Base-by-base conservation (phyloP, 768 basidiomycete species). In the Russula sp. region DNA sequence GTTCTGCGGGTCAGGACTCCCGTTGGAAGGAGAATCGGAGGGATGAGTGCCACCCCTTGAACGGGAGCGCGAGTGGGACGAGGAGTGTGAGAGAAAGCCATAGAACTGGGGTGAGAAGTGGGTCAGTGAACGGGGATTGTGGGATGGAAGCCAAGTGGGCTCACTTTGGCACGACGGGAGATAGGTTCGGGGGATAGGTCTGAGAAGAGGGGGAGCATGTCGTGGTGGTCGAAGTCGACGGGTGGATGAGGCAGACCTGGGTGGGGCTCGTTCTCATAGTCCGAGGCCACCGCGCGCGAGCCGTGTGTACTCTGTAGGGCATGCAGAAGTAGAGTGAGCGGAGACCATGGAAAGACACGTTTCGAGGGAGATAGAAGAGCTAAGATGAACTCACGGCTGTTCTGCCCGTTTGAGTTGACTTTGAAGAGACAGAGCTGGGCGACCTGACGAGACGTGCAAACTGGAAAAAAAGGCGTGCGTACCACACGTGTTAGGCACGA, bases 51-150 rank as follows among this genome's bases (percentile, higher is more conserved):
- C 59, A 32, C 48, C 71, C 66, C 70, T 72, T 18, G 77, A 72
- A 13, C 79, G 78, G 16, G 86, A 84, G 45, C 84, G 85, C n/a
- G 86, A 87, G 70, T 83, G 80, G 44, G 82, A 82, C 58, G 80
- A 76, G 27, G 75, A 75, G 59, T 73, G 73, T 66, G 68, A 73
- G 56, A 78, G 75, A 74, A 89, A 87, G 32, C 77, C 80, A 68
- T 82, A 84, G 69, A 89, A 74, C 87, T 89, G 35, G 44, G 14
- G 34, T 8, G 3, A 20, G 22, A 37, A 45, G 55, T 6, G 51
- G 4, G 49, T 55, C 49, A 55, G 55, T 22, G 51, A 10, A 22
- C 2, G 18, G 39, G 40, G n/a, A 2, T 9, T 14, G 37, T 34
- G 18, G 37, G 7, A 47, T 22, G 27, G 22, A 48, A 20, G 27